Evolutionary conservation across 768 basidiomycete genomes (phyloP).

Genomic region (Mycena alexandri): DNA sequence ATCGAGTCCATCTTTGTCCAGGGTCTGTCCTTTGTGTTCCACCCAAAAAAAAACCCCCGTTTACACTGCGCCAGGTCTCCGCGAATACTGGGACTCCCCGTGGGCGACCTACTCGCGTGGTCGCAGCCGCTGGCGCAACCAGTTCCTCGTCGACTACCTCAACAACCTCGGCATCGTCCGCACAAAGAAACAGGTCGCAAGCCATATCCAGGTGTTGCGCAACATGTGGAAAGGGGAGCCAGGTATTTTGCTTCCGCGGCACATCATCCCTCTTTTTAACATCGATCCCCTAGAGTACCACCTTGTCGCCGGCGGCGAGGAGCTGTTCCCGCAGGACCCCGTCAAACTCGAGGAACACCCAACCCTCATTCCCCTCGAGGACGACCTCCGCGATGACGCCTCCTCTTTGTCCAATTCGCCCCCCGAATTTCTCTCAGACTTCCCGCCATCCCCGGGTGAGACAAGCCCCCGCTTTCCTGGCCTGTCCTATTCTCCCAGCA

Average conservation of each 20-base stretch:
- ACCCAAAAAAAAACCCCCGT: background rate
- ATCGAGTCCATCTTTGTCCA: slow-evolving; percentile 84
- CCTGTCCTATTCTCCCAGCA: slow-evolving; percentile 38
- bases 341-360: slow-evolving; percentile 69
- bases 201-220: slow-evolving; percentile 85
- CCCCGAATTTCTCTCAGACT: slow-evolving; percentile 58
- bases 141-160: slow-evolving; percentile 87
- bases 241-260: slow-evolving; percentile 57
- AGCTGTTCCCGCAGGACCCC: slow-evolving; percentile 65
- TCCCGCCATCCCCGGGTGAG: slow-evolving; percentile 60
- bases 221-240: slow-evolving; percentile 92
- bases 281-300: slow-evolving; percentile 67
- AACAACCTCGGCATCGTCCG: slow-evolving; percentile 76
- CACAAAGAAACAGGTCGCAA: slow-evolving; percentile 91
- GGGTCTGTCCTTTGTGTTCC: slow-evolving; percentile 54
- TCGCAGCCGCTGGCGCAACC: slow-evolving; percentile 86
- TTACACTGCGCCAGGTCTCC: slow-evolving; percentile 64
- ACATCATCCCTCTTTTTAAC: slow-evolving; percentile 31
- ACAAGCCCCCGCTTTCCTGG: slow-evolving; percentile 31
- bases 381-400: slow-evolving; percentile 58
- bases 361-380: slow-evolving; percentile 57
- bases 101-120: slow-evolving; percentile 81
- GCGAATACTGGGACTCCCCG: slow-evolving; percentile 83
- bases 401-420: slow-evolving; percentile 62
- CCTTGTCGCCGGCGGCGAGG: slow-evolving; percentile 85